Evolutionary conservation across 169 alveolate genomes (phyloP).

Genomic region (Cryptosporidium tyzzeri): DNA sequence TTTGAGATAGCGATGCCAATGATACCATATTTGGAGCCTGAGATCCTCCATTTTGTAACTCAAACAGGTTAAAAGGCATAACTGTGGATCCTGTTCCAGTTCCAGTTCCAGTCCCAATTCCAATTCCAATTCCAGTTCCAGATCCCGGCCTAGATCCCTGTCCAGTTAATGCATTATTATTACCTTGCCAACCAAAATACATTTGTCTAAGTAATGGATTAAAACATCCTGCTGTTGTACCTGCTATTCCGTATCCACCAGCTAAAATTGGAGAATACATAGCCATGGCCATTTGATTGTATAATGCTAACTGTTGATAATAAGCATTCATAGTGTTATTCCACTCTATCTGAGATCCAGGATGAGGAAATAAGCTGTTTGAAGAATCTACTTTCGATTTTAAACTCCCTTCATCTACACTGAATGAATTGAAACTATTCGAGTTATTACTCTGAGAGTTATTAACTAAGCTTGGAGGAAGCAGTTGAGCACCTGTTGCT

Average conservation of each 20-base stretch:
- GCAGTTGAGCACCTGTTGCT: conserved; percentile 30
- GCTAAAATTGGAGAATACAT: conserved; percentile 44
- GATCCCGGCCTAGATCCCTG: not conserved
- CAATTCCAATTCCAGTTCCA: not conserved
- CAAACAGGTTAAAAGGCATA: not conserved
- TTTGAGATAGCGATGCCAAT: conserved; percentile 16
- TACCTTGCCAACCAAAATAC: not conserved
- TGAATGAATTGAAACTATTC: not conserved
- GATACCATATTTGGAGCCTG: conserved; percentile 54
- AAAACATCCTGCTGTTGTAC: not conserved
- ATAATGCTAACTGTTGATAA: conserved; percentile 51
- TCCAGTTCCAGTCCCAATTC: not conserved
- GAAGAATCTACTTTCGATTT: conserved; percentile 1
- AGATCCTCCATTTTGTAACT: not conserved
- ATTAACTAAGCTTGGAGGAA: conserved; percentile 65
- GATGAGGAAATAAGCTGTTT: not conserved
- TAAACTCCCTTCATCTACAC: conserved; percentile 4
- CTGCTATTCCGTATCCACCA: conserved; percentile 15
- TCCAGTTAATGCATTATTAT: not conserved
- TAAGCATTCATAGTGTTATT: conserved; percentile 29
- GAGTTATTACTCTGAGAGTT: conserved; percentile 11
- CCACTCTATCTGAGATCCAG: conserved; percentile 42
- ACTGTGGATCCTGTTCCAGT: not conserved
- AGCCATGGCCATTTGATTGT: conserved; percentile 41
- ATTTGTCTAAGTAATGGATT: conserved; percentile 9